phyloP scores from a whole-genome alignment of 305 asterid species.

The Fraxinus ornus region DNA sequence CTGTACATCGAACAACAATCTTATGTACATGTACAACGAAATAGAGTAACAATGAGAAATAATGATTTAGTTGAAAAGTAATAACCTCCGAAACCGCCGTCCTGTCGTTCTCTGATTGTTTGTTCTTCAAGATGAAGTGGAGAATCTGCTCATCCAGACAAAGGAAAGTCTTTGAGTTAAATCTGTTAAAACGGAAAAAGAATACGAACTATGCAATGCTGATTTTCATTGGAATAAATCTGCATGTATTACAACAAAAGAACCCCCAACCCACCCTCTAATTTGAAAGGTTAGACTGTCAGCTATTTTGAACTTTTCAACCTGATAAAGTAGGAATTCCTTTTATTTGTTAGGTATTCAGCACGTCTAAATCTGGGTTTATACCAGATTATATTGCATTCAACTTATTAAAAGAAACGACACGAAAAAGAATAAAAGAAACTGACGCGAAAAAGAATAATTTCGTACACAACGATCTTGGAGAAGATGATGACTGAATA shows the following conservation, averaged over 20 bases:
- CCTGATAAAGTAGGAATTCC: background rate
- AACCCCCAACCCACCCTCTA: background rate
- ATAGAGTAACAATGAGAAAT: background rate
- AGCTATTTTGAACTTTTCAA: background rate
- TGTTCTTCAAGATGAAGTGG: conserved; percentile 60
- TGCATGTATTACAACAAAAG: background rate
- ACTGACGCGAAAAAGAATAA: background rate
- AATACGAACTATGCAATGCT: background rate
- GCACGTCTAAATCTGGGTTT: background rate
- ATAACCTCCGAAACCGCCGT: conserved; percentile 65
- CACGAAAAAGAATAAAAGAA: background rate
- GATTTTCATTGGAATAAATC: background rate
- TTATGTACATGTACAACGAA: background rate
- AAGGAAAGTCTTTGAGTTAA: background rate
- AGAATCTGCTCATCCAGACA: conserved; percentile 59
- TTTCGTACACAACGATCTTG: background rate
- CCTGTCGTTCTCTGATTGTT: conserved; percentile 47
- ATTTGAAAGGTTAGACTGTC: background rate
- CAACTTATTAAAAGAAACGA: background rate
- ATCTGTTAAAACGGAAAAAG: background rate
- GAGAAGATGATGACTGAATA: background rate
- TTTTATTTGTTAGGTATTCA: background rate
- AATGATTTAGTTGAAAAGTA: background rate
- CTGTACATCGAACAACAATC: conserved; percentile 33
- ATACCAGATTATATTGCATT: background rate